Evolutionary conservation across 148 eudicot species (phyloP).

Genomic region (Vaccinium macrocarpon): DNA sequence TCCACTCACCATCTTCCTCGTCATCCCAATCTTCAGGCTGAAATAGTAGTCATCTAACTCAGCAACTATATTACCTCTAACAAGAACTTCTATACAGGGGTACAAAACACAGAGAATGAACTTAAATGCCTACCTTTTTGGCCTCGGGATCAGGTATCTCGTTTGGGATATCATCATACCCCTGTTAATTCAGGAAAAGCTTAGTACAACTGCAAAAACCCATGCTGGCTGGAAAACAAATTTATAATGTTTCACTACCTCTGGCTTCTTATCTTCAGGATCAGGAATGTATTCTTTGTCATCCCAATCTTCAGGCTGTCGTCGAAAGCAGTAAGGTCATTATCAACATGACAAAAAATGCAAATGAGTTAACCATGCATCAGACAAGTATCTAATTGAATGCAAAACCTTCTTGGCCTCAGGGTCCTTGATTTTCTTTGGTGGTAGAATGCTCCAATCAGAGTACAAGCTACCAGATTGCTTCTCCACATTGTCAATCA

Average conservation of each 20-base stretch:
- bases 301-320: constrained; percentile 97
- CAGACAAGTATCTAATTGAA: neutral
- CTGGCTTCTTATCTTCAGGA: constrained; percentile 96
- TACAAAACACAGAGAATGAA: neutral
- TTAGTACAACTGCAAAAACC: neutral
- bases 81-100: neutral
- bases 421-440: constrained; percentile 89
- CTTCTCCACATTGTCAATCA: constrained; percentile 82
- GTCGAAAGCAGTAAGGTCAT: constrained; percentile 20
- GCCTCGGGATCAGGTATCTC: constrained; percentile 86
- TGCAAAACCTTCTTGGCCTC: constrained; percentile 72
- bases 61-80: constrained; percentile 10
- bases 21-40: constrained; percentile 99
- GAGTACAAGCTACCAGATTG: constrained; percentile 79
- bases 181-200: constrained; percentile 30
- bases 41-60: constrained; percentile 17
- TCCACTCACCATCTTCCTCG: constrained; percentile 99
- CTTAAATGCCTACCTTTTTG: constrained; percentile 58
- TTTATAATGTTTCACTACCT: constrained; percentile 32
- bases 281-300: constrained; percentile 90
- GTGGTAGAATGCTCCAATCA: constrained; percentile 85
- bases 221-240: neutral
- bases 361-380: neutral
- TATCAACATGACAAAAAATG: neutral
- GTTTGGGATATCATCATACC: constrained; percentile 92